Percentiles rank a stretch among this genome's conserved stretches.
phyloP scores from a whole-genome alignment of 306 rosid genomes.

The Citrullus amarus region DNA sequence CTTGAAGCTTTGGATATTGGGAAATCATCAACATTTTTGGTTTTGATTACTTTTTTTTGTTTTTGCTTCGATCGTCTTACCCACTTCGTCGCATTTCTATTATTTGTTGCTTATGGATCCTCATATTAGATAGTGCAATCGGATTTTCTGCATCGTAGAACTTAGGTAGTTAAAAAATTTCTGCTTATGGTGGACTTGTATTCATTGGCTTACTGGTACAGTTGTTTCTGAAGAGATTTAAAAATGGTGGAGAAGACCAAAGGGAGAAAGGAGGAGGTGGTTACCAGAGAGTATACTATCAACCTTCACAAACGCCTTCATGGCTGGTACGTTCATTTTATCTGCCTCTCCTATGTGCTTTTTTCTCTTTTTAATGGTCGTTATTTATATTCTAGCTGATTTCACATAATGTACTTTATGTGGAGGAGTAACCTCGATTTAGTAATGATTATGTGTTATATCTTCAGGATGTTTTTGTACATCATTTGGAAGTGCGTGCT shows the following conservation, averaged over 20 bases:
- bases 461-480: not conserved
- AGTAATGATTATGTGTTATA: not conserved
- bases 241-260: slow-evolving; percentile 37
- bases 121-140: not conserved
- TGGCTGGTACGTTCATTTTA: slow-evolving; percentile 21
- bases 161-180: not conserved
- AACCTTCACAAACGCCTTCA: slow-evolving; percentile 41
- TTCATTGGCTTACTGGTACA: not conserved
- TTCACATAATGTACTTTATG: not conserved
- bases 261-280: slow-evolving; percentile 33
- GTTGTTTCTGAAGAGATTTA: not conserved
- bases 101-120: not conserved
- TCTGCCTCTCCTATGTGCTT: not conserved
- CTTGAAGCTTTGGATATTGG: not conserved
- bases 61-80: not conserved
- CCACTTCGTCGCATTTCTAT: not conserved
- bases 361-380: not conserved
- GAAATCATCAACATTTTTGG: not conserved
- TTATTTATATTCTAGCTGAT: not conserved
- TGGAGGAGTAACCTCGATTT: not conserved
- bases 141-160: not conserved
- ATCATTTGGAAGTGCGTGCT: not conserved
- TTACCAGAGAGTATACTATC: slow-evolving; percentile 32
- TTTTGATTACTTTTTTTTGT: not conserved
- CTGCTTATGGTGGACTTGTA: not conserved